A percentile compares a stretch with the other conserved stretches of the same genome.
Evolutionary conservation across 2,329 filamentous ascomycete species (phyloP).

Genomic region (Phaeosphaeriaceae sp.): DNA sequence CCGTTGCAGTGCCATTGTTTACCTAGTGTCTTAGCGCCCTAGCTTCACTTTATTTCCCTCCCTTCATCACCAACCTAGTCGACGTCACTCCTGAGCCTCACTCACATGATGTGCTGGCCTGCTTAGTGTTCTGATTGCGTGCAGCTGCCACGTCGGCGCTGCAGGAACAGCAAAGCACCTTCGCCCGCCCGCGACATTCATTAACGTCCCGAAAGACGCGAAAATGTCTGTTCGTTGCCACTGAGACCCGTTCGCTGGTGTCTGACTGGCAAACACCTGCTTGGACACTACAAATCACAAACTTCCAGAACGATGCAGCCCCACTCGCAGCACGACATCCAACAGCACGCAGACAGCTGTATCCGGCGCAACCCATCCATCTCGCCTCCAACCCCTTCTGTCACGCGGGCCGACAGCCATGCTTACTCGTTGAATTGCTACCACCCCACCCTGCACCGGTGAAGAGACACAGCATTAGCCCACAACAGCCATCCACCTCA

Average conservation of each 20-base stretch:
- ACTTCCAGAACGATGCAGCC: conserved; percentile 28
- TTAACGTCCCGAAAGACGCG: conserved; percentile 36
- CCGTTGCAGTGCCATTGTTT: conserved; percentile 24
- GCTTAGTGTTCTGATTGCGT: conserved; percentile 22
- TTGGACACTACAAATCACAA: conserved; percentile 28
- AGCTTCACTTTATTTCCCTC: conserved; percentile 19
- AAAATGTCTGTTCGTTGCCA: conserved; percentile 38
- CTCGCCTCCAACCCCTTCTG: conserved; percentile 25
- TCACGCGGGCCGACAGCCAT: conserved; percentile 30
- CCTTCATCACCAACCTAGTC: conserved; percentile 10
- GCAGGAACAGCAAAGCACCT: conserved; percentile 46
- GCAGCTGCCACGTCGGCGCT: conserved; percentile 46
- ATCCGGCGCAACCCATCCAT: conserved; percentile 38
- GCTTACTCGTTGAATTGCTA: conserved; percentile 22
- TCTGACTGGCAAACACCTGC: conserved; percentile 25
- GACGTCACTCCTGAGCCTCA: conserved; percentile 24
- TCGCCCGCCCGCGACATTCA: conserved; percentile 29
- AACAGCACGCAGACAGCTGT: conserved; percentile 45
- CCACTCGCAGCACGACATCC: conserved; percentile 29
- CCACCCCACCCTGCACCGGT: conserved; percentile 30
- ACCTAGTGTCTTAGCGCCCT: conserved; percentile 5
- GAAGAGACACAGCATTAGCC: conserved; percentile 23
- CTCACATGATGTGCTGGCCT: conserved; percentile 7
- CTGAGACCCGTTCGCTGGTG: conserved; percentile 19
- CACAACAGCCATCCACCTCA: neutral